Conservation (phyloP, 495 filamentous ascomycete genomes). For the Chaetomium tenue region DNA sequence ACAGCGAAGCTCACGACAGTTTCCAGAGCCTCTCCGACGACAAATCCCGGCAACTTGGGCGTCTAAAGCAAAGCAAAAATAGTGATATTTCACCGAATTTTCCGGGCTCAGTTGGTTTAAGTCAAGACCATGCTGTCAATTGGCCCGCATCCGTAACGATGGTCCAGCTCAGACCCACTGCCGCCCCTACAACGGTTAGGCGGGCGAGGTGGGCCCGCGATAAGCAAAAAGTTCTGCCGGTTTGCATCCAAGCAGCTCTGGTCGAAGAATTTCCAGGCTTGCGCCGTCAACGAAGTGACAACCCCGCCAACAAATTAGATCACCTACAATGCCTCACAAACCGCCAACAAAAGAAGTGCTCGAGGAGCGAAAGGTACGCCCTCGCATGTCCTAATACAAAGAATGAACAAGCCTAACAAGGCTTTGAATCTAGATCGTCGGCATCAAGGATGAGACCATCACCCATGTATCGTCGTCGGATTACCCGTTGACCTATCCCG, state of each 20-base stretch:
- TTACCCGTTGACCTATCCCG: slow-evolving; percentile 85
- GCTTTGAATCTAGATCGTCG: slow-evolving; percentile 61
- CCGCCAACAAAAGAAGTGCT: slow-evolving; percentile 43
- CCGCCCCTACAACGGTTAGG: too few species aligned
- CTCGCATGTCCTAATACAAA: neutral
- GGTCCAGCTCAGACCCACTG: too few species aligned
- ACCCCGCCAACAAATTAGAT: slow-evolving; percentile 23
- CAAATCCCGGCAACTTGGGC: too few species aligned
- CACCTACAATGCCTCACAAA: slow-evolving; percentile 44
- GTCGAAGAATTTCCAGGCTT: slow-evolving; percentile 27
- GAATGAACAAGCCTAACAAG: slow-evolving; percentile 12
- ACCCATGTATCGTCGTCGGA: slow-evolving; percentile 84
- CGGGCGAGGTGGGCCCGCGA: slow-evolving; percentile 20
- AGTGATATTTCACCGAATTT: too few species aligned
- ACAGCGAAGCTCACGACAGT: neutral
- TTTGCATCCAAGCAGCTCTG: slow-evolving; percentile 4
- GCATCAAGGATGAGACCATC: slow-evolving; percentile 83
- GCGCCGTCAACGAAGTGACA: slow-evolving; percentile 12
- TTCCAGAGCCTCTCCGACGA: neutral
- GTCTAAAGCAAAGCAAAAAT: too few species aligned
- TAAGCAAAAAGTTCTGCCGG: slow-evolving; percentile 39
- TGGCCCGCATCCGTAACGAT: too few species aligned
- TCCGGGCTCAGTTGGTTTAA: too few species aligned
- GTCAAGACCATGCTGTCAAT: too few species aligned
- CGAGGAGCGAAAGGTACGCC: slow-evolving; percentile 42